Conservation (phyloP, 768 basidiomycete species). For the Bullera alba region DNA sequence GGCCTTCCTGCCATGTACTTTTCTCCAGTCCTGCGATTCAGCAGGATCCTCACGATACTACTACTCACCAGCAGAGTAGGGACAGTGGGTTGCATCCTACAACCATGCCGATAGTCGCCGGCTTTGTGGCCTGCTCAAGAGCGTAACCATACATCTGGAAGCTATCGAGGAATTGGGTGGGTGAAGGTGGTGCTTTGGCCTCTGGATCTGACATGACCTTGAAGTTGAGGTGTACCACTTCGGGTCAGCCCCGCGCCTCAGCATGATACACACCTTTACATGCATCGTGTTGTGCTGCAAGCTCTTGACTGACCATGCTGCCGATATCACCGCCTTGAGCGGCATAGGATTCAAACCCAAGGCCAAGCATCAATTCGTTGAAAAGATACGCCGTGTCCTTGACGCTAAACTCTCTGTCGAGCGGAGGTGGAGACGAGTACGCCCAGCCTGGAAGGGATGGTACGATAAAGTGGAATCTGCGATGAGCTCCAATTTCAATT, state of each 20-base stretch:
- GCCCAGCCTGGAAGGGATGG: constrained; percentile 28
- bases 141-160: constrained; percentile 7
- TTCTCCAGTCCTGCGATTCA: constrained; percentile 40
- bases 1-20: constrained; percentile 41
- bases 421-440: constrained; percentile 26
- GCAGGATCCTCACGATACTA: neutral
- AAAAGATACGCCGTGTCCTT: constrained; percentile 29
- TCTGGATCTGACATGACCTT: constrained; percentile 4
- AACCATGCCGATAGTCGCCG: constrained; percentile 27
- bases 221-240: constrained; percentile 13
- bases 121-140: constrained; percentile 27
- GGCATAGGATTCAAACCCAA: constrained; percentile 35
- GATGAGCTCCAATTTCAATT: neutral
- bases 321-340: constrained; percentile 43
- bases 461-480: constrained; percentile 13
- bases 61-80: constrained; percentile 32
- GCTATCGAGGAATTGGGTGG: neutral
- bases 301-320: constrained; percentile 10
- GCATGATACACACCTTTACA: constrained; percentile 26
- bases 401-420: constrained; percentile 17
- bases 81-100: constrained; percentile 28
- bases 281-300: constrained; percentile 22
- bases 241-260: neutral
- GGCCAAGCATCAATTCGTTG: constrained; percentile 31
- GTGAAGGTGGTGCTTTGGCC: neutral